Conservation (phyloP, 768 basidiomycete genomes). For the Leccinum variicolor region DNA sequence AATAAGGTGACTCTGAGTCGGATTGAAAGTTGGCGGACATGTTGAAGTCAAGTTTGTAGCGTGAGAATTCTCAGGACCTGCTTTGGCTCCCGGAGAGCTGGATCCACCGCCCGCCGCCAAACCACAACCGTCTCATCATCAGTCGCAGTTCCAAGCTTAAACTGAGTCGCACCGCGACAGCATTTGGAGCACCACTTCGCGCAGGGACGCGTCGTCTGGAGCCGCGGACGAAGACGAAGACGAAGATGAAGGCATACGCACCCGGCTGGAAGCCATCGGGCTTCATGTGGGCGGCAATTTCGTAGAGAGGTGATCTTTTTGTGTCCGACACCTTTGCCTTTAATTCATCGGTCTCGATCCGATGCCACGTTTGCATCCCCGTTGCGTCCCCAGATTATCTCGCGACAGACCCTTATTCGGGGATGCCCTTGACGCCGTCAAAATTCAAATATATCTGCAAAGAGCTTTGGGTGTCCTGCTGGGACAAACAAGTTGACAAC, state of each 20-base stretch:
- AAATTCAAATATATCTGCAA: conserved; percentile 87
- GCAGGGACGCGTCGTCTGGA: not conserved
- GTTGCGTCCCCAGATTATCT: conserved; percentile 52
- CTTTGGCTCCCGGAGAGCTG: no score
- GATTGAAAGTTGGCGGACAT: no score
- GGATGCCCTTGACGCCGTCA: conserved; percentile 86
- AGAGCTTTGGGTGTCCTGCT: conserved; percentile 88
- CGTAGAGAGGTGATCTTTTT: conserved; percentile 61
- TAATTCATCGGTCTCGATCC: not conserved
- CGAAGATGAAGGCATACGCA: conserved; percentile 68
- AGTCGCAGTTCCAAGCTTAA: not conserved
- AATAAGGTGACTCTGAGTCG: no score
- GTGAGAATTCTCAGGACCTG: no score
- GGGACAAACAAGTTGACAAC: conserved; percentile 96
- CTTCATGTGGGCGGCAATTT: conserved; percentile 84
- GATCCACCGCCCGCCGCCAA: conserved; percentile 40
- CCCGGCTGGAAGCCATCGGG: conserved; percentile 78
- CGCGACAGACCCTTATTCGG: conserved; percentile 70
- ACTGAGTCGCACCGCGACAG: conserved; percentile 31
- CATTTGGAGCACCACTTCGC: conserved; percentile 25
- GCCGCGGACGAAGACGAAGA: conserved; percentile 55
- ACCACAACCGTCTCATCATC: conserved; percentile 11
- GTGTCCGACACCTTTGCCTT: not conserved
- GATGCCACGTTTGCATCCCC: not conserved
- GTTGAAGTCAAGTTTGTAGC: no score